phyloP scores from a whole-genome alignment of 2,329 filamentous ascomycete genomes.

The Pyricularia sp. region DNA sequence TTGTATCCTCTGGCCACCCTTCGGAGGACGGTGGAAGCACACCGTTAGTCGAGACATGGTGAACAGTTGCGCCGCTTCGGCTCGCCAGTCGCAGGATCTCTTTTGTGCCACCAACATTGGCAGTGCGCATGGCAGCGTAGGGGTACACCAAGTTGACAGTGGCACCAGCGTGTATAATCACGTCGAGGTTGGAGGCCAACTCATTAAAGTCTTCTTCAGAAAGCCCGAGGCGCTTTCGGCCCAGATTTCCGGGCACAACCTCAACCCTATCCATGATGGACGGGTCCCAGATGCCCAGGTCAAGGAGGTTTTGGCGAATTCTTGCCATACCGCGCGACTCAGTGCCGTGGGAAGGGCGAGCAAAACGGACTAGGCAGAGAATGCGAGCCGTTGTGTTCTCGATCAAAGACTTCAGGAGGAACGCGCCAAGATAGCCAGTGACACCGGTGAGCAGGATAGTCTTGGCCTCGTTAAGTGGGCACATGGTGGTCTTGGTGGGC shows the following conservation, averaged over 20 bases:
- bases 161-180: slow-evolving; percentile 44
- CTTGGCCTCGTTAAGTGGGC: slow-evolving; percentile 47
- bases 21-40: slow-evolving; percentile 62
- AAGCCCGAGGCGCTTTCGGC: neutral
- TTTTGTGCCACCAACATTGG: slow-evolving; percentile 71
- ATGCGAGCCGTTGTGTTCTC: slow-evolving; percentile 60
- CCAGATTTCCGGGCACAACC: neutral
- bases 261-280: neutral
- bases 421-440: slow-evolving; percentile 69
- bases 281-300: neutral
- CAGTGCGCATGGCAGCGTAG: slow-evolving; percentile 63
- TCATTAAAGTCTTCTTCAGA: neutral
- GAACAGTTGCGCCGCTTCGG: slow-evolving; percentile 57
- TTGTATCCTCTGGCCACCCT: slow-evolving; percentile 45
- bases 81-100: slow-evolving; percentile 66
- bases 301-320: neutral
- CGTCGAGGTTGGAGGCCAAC: neutral
- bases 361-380: slow-evolving; percentile 63
- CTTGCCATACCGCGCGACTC: neutral
- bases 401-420: slow-evolving; percentile 59
- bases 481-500: neutral
- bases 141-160: slow-evolving; percentile 77
- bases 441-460: slow-evolving; percentile 66
- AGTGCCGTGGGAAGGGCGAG: neutral
- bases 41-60: slow-evolving; percentile 74